Evolutionary conservation across 2,329 filamentous ascomycete genomes (phyloP), one percentile per base, ranked within the genome.

Genomic region (Allantophomopsis lycopodina): DNA sequence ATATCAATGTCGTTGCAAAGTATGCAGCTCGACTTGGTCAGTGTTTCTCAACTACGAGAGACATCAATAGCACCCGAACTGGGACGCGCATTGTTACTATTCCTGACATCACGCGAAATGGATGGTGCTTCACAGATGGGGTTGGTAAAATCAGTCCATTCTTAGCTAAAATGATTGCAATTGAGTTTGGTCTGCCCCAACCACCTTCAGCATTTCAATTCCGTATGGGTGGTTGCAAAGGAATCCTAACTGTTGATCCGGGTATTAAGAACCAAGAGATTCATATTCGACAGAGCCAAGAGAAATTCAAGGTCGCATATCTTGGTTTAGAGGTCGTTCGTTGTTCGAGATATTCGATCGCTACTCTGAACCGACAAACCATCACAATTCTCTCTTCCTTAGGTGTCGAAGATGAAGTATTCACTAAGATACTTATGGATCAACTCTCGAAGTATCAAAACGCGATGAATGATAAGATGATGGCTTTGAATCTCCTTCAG

Each of bases 41-140:
- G 59, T 95, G 88, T 55, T 95, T 98, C 55, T 95, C 91, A 0
- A 95, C 89, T 0, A 98, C 91, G 1, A 67, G 83, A 43, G 77
- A 82, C 10, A 77, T 94, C 33, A 70, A 76, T 13, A 73, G 78
- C 16, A 69, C 68, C 0, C 23, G 23, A 28, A 72, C 73, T 0
- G 64, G 67, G 1, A 73, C 73, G 0, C 64, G 68, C 2, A 56
- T 73, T 18, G 64, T 72, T 11, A 64, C 65, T 5, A 73, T 89
- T 23, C 58, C 68, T 1, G 91, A 96, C 47, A 71, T 96, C 15
- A 64, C 76, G 42, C 68, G 69, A 2, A 76, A 83, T 36, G 72
- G 66, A 0, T 78, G 75, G 52, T 81, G 66, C 44, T 98, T 96
- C 55, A 91, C 83, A 0, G 91, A 98, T 52, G 91, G 91, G 0